These are phyloP conservation scores for Aschersonia sp. DNA, from an alignment of 2,329 filamentous ascomycete genomes.

Conservation along the genomic window DNA sequence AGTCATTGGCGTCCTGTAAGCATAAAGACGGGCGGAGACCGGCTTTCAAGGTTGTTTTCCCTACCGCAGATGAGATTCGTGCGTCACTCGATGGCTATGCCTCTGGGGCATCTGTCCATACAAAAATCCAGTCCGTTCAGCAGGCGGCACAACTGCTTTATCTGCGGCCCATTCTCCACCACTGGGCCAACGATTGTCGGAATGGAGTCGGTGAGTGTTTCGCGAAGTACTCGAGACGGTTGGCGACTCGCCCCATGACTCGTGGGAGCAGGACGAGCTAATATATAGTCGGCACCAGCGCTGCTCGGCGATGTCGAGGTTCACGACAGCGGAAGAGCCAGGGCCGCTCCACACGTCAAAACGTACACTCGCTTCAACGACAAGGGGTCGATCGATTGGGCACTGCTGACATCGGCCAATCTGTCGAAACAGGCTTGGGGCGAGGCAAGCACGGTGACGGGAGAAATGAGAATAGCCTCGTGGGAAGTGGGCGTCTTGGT, in stretches of 20 bases:
- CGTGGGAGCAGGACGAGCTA: not conserved
- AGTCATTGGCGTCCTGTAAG: conserved; percentile 23
- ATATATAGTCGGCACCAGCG: conserved; percentile 8
- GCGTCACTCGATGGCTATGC: conserved; percentile 62
- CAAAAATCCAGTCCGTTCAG: conserved; percentile 54
- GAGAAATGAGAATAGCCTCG: conserved; percentile 58
- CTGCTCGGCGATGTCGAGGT: conserved; percentile 9
- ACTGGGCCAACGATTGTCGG: conserved; percentile 55
- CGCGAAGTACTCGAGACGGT: not conserved
- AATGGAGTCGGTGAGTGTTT: conserved; percentile 12
- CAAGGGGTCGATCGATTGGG: conserved; percentile 59
- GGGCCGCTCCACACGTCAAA: conserved; percentile 78
- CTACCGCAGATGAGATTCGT: conserved; percentile 66
- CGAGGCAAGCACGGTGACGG: conserved; percentile 37
- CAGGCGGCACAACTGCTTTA: conserved; percentile 65
- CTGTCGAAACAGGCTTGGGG: conserved; percentile 86
- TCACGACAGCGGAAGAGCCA: conserved; percentile 42
- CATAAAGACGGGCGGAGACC: conserved; percentile 18
- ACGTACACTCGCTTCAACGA: conserved; percentile 60
- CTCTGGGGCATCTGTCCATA: conserved; percentile 71
- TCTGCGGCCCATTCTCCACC: conserved; percentile 53
- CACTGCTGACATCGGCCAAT: conserved; percentile 80
- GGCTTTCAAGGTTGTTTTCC: conserved; percentile 62
- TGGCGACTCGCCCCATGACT: not conserved
- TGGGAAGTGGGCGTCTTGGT: conserved; percentile 77